Conservation (phyloP, 2,329 filamentous ascomycete species). For the Tothia fuscella region DNA sequence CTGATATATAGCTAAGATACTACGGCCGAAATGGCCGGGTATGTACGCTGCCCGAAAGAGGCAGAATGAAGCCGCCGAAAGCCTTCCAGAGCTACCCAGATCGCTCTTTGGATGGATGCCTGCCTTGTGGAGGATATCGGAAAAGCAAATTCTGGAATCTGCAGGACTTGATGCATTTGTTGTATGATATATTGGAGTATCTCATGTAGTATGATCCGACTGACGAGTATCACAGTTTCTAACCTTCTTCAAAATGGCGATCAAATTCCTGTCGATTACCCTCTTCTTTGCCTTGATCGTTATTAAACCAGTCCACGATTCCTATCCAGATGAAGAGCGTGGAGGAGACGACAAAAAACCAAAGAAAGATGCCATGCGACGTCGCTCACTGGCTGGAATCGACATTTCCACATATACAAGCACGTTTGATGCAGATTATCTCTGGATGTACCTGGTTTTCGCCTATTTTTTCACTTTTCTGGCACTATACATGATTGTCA, state of each 20-base stretch:
- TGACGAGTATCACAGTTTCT: constrained; percentile 52
- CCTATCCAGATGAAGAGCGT: constrained; percentile 33
- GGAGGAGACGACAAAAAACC: constrained; percentile 4
- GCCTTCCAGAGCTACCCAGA: constrained; percentile 68
- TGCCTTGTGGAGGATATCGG: constrained; percentile 68
- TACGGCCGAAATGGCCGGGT: constrained; percentile 82
- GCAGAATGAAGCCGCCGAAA: constrained; percentile 50
- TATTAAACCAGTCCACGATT: constrained; percentile 74
- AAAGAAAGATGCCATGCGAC: background rate
- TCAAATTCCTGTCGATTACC: constrained; percentile 67
- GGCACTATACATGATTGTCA: constrained; percentile 70
- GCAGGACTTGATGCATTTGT: constrained; percentile 94
- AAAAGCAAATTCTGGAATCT: constrained; percentile 79
- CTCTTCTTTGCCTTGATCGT: constrained; percentile 71
- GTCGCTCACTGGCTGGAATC: background rate
- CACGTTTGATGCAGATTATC: constrained; percentile 42
- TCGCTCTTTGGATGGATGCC: constrained; percentile 91
- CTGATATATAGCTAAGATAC: constrained; percentile 42
- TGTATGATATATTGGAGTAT: constrained; percentile 29
- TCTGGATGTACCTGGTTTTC: constrained; percentile 93
- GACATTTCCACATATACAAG: constrained; percentile 13
- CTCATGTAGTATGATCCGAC: background rate
- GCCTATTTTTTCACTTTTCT: constrained; percentile 82
- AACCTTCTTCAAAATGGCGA: constrained; percentile 90
- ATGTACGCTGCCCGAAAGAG: constrained; percentile 84